phyloP scores from a whole-genome alignment of 108 stramenopile species.

The Cyclotella atomus region DNA sequence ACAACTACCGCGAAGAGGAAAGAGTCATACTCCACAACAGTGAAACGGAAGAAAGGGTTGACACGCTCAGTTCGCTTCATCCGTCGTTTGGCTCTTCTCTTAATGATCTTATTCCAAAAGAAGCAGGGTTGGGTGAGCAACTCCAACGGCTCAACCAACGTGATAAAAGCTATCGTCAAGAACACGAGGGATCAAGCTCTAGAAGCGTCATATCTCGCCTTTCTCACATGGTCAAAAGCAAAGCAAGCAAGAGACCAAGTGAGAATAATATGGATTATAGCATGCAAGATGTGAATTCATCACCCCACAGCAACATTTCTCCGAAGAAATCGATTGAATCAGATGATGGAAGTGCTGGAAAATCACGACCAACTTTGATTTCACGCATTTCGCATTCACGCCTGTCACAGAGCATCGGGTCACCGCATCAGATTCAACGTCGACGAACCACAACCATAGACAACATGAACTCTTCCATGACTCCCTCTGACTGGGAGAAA shows the following conservation, averaged over 20 bases:
- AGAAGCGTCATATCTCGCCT: constrained; percentile 20
- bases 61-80: constrained; percentile 11
- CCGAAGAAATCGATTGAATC: constrained; percentile 19
- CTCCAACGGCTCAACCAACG: neutral
- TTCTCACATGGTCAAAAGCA: constrained; percentile 4
- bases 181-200: constrained; percentile 6
- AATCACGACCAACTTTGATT: neutral
- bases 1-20: neutral
- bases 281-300: neutral
- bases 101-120: neutral
- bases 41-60: neutral
- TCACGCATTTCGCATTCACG: constrained; percentile 13
- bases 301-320: neutral
- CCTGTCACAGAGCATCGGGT: neutral
- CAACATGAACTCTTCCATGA: constrained; percentile 3
- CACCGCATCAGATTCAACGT: neutral
- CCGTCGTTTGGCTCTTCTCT: neutral
- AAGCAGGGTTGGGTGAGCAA: neutral
- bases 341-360: constrained; percentile 9
- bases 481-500: constrained; percentile 14
- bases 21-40: neutral
- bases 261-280: neutral
- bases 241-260: neutral
- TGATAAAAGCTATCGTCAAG: neutral
- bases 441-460: constrained; percentile 5